phyloP scores from a whole-genome alignment of 2,329 filamentous ascomycete genomes.

The Rhynchosporium agropyri region DNA sequence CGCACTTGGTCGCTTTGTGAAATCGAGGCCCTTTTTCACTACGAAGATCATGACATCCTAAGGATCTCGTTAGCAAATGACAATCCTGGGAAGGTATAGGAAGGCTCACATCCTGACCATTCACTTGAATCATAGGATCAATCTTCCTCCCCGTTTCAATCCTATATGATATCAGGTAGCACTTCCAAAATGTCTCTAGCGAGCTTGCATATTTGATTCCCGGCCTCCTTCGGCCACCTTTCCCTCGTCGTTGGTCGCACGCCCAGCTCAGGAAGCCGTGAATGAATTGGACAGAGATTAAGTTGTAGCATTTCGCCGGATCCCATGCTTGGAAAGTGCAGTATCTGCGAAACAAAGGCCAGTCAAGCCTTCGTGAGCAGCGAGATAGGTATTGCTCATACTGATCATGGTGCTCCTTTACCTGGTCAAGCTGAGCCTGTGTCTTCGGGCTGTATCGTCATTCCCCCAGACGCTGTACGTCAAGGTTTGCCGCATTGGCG shows the following conservation, averaged over 20 bases:
- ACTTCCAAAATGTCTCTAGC: background rate
- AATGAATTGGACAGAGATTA: background rate
- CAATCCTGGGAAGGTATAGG: background rate
- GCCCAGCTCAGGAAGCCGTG: conserved; percentile 3
- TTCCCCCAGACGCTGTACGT: conserved; percentile 1
- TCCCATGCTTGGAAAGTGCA: background rate
- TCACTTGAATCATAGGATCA: background rate
- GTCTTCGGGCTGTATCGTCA: conserved; percentile 6
- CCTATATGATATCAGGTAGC: background rate
- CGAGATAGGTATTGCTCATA: conserved; percentile 5
- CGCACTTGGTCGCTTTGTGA: background rate
- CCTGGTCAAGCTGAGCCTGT: conserved; percentile 5
- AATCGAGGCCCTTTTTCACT: background rate
- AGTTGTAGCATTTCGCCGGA: conserved; percentile 1
- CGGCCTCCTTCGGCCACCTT: background rate
- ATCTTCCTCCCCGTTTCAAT: background rate
- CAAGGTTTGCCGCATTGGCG: conserved; percentile 3
- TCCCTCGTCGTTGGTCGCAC: background rate
- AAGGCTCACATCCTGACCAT: background rate
- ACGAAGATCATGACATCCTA: background rate
- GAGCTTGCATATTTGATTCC: conserved; percentile 3
- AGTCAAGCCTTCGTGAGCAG: background rate
- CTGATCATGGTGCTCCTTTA: conserved; percentile 2
- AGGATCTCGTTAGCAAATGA: background rate
- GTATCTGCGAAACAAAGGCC: conserved; percentile 2